Percentiles rank a stretch among this genome's conserved stretches.
These are phyloP conservation scores for Phialophora tarda DNA, from an alignment of 2,329 filamentous ascomycete genomes.

Conservation along the genomic window DNA sequence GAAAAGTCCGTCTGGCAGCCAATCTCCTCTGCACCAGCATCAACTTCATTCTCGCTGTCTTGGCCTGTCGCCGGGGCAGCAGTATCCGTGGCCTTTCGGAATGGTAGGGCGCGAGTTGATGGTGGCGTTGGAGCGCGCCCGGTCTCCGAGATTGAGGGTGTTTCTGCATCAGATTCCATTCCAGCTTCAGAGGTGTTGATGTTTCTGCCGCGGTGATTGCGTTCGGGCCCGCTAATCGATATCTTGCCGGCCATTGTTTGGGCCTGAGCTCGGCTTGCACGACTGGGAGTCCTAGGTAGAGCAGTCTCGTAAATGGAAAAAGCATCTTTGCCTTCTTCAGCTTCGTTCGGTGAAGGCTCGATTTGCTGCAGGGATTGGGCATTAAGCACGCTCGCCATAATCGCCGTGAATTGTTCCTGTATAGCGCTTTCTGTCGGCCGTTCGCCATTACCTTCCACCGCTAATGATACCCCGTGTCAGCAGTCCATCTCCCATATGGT, in stretches of 20 bases:
- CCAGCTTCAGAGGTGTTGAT: constrained; percentile 1
- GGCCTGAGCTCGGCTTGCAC: neutral
- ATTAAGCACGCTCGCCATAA: neutral
- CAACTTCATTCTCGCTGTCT: neutral
- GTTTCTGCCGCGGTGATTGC: neutral
- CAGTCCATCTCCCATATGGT: neutral
- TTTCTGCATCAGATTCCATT: neutral
- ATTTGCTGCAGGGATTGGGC: neutral
- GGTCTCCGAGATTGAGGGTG: constrained; percentile 3
- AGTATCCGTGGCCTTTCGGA: neutral
- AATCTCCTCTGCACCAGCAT: neutral
- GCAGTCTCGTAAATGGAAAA: neutral
- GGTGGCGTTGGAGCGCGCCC: neutral
- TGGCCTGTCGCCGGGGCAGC: neutral
- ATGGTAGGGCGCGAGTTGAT: neutral
- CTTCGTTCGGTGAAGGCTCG: neutral
- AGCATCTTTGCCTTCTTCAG: too few relatives aligned
- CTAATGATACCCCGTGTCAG: neutral
- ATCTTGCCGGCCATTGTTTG: neutral
- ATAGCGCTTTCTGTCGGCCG: neutral
- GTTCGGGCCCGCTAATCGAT: neutral
- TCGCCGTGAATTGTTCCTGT: neutral
- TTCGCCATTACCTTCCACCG: neutral
- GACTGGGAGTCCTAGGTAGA: neutral
- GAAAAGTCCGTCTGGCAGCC: neutral